Conservation (phyloP, 2,329 filamentous ascomycete genomes). For the Apiospora pterosperma region DNA sequence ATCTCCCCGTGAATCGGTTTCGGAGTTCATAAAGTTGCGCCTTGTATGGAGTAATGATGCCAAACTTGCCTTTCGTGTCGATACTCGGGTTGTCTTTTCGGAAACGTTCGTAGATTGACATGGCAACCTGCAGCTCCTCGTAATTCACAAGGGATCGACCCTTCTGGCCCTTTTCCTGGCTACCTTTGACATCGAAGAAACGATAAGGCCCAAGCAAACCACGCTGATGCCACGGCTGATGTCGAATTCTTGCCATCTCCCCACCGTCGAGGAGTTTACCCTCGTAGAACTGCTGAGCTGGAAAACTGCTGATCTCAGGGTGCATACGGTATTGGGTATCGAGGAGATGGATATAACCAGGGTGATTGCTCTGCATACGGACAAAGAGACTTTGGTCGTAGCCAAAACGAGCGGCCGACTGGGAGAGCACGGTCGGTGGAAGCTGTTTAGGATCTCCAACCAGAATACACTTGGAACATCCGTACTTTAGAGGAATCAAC, state of each 20-base stretch:
- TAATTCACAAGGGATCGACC: constrained; percentile 90
- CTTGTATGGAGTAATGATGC: constrained; percentile 98
- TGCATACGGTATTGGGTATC: constrained; percentile 99
- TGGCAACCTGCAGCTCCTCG: constrained; percentile 80
- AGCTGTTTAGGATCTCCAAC: constrained; percentile 98
- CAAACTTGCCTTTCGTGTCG: constrained; percentile 79
- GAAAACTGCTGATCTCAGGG: constrained; percentile 89
- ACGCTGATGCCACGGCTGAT: constrained; percentile 81
- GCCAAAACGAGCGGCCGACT: constrained; percentile 85
- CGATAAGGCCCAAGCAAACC: constrained; percentile 84
- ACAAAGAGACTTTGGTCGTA: constrained; percentile 99
- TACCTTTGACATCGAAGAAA: constrained; percentile 93
- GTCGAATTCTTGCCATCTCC: constrained; percentile 73
- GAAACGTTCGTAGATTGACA: constrained; percentile 80
- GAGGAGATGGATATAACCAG: constrained; percentile 85
- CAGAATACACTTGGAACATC: constrained; percentile 92
- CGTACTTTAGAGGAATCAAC: constrained; percentile 94
- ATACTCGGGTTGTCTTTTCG: constrained; percentile 65
- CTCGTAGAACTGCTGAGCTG: constrained; percentile 90
- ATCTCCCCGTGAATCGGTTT: constrained; percentile 66
- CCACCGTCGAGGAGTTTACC: constrained; percentile 79
- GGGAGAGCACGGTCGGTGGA: constrained; percentile 91
- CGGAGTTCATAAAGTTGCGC: constrained; percentile 82
- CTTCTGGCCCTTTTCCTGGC: constrained; percentile 74
- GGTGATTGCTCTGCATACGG: constrained; percentile 92